Conservation (phyloP, 2,329 filamentous ascomycete species). For the Venturia pyrina region DNA sequence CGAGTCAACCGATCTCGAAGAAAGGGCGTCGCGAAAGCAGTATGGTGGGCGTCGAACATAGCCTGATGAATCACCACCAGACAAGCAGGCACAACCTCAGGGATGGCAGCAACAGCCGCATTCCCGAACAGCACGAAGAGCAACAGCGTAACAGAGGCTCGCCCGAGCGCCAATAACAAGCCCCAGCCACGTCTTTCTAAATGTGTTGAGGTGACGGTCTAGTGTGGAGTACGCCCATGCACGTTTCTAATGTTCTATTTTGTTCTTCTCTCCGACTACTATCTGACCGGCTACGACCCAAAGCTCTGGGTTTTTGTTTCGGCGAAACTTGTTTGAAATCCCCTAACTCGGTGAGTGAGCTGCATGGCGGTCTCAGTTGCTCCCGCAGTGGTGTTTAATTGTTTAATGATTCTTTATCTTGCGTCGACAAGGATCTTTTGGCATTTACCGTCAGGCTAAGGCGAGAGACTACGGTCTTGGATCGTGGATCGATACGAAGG, state of each 20-base stretch:
- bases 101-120: conserved; percentile 9
- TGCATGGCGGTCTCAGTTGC: background rate
- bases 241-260: background rate
- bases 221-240: background rate
- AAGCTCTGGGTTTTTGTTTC: background rate
- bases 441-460: background rate
- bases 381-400: background rate
- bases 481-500: background rate
- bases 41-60: conserved; percentile 11
- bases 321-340: background rate
- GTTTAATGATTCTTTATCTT: background rate
- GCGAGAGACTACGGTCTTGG: background rate
- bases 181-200: background rate
- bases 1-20: background rate
- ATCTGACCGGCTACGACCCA: background rate
- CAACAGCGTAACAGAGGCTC: background rate
- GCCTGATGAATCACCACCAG: conserved; percentile 11
- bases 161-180: background rate
- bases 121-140: background rate
- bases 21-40: conserved; percentile 10
- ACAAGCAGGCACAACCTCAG: conserved; percentile 4
- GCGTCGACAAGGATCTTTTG: background rate
- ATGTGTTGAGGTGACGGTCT: background rate
- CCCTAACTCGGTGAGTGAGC: background rate
- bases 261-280: background rate